A percentile compares a stretch with the other conserved stretches of the same genome.
Evolutionary conservation across 2,329 filamentous ascomycete genomes (phyloP).

Genomic region (Fusarium azukiicola): DNA sequence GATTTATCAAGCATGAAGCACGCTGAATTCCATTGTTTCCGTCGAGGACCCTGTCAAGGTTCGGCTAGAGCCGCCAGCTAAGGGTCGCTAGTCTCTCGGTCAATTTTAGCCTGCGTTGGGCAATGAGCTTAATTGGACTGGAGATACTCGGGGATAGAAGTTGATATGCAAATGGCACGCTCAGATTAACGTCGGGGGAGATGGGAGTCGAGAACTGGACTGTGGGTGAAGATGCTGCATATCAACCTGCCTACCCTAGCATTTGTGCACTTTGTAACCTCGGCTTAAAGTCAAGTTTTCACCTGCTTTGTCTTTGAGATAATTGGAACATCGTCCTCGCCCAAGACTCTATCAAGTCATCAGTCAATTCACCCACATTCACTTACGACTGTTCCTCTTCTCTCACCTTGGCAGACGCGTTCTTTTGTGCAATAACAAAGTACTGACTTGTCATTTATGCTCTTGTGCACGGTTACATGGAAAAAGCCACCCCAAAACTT

Average conservation of each 20-base stretch:
- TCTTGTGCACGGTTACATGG: conserved; percentile 9
- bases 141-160: conserved; percentile 2
- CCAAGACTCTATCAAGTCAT: too few species aligned
- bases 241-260: not conserved
- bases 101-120: not conserved
- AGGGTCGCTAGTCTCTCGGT: not conserved
- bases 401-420: not conserved
- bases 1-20: not conserved
- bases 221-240: not conserved
- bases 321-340: too few species aligned
- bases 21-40: not conserved
- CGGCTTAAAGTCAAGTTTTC: not conserved
- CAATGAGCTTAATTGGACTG: conserved; percentile 6
- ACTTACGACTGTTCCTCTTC: conserved; percentile 9
- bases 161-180: not conserved
- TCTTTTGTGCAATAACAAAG: conserved; percentile 3
- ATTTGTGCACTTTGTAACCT: not conserved
- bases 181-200: too few species aligned
- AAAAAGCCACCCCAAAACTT: not conserved
- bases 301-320: not conserved
- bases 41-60: not conserved
- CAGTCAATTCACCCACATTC: too few species aligned
- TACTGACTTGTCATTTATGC: conserved; percentile 10
- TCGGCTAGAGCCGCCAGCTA: not conserved
- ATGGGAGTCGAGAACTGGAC: too few species aligned